Conservation (phyloP, 2,329 filamentous ascomycete species). For the Thermoascus crustaceus region DNA sequence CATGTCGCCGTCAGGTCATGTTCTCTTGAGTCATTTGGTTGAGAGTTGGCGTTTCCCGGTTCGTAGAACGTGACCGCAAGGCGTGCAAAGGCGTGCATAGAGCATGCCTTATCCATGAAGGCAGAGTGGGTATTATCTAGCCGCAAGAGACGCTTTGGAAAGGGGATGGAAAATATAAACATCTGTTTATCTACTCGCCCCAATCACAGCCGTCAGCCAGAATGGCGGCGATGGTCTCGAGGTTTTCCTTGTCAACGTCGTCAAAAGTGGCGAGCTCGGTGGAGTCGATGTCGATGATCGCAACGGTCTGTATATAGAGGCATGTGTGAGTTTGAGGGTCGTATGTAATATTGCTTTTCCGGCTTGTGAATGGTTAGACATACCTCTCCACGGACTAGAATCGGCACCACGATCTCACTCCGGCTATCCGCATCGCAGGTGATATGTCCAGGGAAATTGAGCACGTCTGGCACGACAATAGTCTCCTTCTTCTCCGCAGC, state of each 20-base stretch:
- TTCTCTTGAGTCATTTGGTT: no score
- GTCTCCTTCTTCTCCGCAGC: constrained; percentile 34
- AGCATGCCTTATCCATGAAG: no score
- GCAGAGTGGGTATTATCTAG: no score
- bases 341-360: background rate
- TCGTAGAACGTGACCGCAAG: no score
- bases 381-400: constrained; percentile 25
- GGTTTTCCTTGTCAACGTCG: constrained; percentile 34
- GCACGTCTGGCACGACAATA: constrained; percentile 37
- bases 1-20: no score
- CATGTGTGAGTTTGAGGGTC: background rate
- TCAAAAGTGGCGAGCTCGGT: constrained; percentile 36
- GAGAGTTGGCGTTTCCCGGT: no score
- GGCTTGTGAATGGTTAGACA: background rate
- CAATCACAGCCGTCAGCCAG: constrained; percentile 37
- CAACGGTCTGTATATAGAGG: constrained; percentile 34
- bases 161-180: no score
- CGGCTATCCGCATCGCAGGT: constrained; percentile 41
- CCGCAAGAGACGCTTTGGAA: no score
- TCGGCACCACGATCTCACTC: constrained; percentile 44
- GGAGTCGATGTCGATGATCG: constrained; percentile 43
- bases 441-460: constrained; percentile 41
- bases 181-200: no score
- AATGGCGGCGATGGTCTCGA: constrained; percentile 35
- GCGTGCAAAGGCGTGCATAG: no score